Percentiles rank a stretch among this genome's conserved stretches.
These are phyloP conservation scores for Auriscalpium orientale DNA, from an alignment of 768 basidiomycete species.

Conservation along the genomic window DNA sequence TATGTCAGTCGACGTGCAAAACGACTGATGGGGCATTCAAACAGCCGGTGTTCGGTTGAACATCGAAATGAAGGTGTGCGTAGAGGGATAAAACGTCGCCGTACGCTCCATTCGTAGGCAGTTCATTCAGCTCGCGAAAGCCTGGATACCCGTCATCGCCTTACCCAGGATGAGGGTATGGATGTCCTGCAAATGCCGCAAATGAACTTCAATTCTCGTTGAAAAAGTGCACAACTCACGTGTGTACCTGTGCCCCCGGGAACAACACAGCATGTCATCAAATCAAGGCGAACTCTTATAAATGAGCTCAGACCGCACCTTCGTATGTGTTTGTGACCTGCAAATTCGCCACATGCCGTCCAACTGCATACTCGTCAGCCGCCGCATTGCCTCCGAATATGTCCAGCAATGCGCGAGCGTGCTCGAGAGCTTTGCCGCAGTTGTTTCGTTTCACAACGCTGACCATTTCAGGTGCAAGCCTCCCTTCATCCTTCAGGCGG, in stretches of 20 bases:
- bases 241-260: slow-evolving; percentile 42
- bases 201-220: neutral
- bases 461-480: slow-evolving; percentile 83
- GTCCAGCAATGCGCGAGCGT: slow-evolving; percentile 75
- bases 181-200: slow-evolving; percentile 51
- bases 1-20: no score
- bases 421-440: slow-evolving; percentile 85
- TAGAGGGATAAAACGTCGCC: no score
- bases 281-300: neutral
- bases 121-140: slow-evolving; percentile 38
- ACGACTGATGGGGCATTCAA: no score
- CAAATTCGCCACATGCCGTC: slow-evolving; percentile 89
- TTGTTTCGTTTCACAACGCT: slow-evolving; percentile 95
- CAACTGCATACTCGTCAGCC: slow-evolving; percentile 93
- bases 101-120: no score
- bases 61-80: no score
- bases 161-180: slow-evolving; percentile 91
- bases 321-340: slow-evolving; percentile 98
- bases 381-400: slow-evolving; percentile 92
- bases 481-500: slow-evolving; percentile 74
- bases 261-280: neutral
- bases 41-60: no score
- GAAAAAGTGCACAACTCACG: slow-evolving; percentile 27
- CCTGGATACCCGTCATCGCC: slow-evolving; percentile 83
- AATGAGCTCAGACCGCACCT: slow-evolving; percentile 35